Conservation (phyloP, 768 basidiomycete genomes). For the Leccinellum rugosiceps region DNA sequence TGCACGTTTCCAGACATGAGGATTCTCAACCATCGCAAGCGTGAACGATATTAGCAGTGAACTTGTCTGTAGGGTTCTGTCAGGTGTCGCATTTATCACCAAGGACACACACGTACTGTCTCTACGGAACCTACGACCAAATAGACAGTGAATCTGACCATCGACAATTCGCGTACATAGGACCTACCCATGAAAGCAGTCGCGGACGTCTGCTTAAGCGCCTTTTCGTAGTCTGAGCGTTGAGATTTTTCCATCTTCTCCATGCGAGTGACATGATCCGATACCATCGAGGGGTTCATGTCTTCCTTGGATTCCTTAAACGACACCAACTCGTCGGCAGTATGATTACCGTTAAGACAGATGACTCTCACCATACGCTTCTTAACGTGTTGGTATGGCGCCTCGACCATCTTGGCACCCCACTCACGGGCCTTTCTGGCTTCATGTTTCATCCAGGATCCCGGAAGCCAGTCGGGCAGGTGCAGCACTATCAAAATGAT, state of each 20-base stretch:
- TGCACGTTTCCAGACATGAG: slow-evolving; percentile 8
- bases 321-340: not conserved
- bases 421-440: slow-evolving; percentile 9
- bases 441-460: slow-evolving; percentile 11
- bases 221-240: slow-evolving; percentile 11
- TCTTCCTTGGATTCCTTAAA: slow-evolving; percentile 7
- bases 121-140: slow-evolving; percentile 7
- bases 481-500: slow-evolving; percentile 16
- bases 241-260: slow-evolving; percentile 4
- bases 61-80: not conserved
- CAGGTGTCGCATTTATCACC: not conserved
- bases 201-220: slow-evolving; percentile 12
- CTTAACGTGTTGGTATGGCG: slow-evolving; percentile 13
- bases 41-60: slow-evolving; percentile 1
- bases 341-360: not conserved
- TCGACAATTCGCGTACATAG: too few species aligned
- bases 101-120: slow-evolving; percentile 1
- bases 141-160: not conserved
- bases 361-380: slow-evolving; percentile 7
- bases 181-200: slow-evolving; percentile 17
- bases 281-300: slow-evolving; percentile 12
- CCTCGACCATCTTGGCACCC: slow-evolving; percentile 10
- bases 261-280: slow-evolving; percentile 10
- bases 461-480: slow-evolving; percentile 27
- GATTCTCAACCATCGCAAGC: slow-evolving; percentile 16